Percentiles rank a stretch among this genome's conserved stretches.
Evolutionary conservation across 2,329 filamentous ascomycete genomes (phyloP).

Genomic region (Simplicillium sp.): DNA sequence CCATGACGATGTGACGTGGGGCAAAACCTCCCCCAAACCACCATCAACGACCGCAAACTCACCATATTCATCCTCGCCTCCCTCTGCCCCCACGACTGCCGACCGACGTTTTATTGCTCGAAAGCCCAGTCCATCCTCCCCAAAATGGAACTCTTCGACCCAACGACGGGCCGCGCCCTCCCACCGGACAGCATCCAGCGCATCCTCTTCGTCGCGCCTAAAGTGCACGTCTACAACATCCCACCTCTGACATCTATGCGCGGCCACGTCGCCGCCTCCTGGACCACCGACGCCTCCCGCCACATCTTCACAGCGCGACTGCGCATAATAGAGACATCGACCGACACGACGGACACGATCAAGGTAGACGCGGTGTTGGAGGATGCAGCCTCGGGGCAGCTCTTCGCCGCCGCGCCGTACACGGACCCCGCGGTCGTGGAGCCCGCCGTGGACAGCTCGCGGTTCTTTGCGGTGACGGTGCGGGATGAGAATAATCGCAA

Average conservation of each 20-base stretch:
- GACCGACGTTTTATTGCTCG: no score
- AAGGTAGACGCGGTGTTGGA: slow-evolving; percentile 73
- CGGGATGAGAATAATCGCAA: slow-evolving; percentile 67
- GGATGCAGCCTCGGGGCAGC: slow-evolving; percentile 59
- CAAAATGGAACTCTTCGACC: slow-evolving; percentile 57
- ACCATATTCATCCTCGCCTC: no score
- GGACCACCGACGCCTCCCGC: slow-evolving; percentile 62
- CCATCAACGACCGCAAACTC: no score
- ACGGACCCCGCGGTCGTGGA: slow-evolving; percentile 57
- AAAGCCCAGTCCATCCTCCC: no score
- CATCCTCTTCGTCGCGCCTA: slow-evolving; percentile 65
- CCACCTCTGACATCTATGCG: slow-evolving; percentile 69
- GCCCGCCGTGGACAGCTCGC: slow-evolving; percentile 66
- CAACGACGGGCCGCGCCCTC: slow-evolving; percentile 57
- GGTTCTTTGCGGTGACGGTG: slow-evolving; percentile 79
- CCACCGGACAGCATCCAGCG: slow-evolving; percentile 74
- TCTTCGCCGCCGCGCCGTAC: slow-evolving; percentile 82
- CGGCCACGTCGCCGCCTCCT: slow-evolving; percentile 68
- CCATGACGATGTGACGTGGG: no score
- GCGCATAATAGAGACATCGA: slow-evolving; percentile 67
- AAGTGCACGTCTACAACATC: slow-evolving; percentile 81
- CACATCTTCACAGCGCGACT: slow-evolving; percentile 82
- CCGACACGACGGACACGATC: slow-evolving; percentile 33
- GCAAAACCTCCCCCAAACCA: no score
- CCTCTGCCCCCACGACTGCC: no score